Conservation (phyloP, 768 basidiomycete species). For the Aureoboletus auriporus region DNA sequence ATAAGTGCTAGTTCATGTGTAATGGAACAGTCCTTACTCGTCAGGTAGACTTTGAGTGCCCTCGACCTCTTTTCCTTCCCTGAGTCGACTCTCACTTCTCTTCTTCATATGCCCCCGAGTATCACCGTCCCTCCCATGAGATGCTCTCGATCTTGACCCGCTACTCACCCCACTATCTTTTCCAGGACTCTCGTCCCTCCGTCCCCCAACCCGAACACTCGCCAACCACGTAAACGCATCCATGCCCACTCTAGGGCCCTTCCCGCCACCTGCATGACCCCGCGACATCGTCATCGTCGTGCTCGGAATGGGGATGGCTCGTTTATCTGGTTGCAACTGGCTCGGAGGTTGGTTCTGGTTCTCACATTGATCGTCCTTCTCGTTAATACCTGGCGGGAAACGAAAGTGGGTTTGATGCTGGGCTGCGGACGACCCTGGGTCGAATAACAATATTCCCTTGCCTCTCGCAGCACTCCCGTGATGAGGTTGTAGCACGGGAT, state of each 20-base stretch:
- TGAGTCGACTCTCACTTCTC: conserved; percentile 45
- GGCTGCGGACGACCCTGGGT: conserved; percentile 32
- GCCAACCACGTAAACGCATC: conserved; percentile 71
- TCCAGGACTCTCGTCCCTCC: conserved; percentile 54
- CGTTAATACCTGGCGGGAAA: conserved; percentile 16
- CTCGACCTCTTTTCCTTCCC: conserved; percentile 32
- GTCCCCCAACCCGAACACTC: conserved; percentile 62
- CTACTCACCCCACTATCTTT: conserved; percentile 46
- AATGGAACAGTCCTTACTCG: conserved; percentile 46
- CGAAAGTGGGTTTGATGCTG: conserved; percentile 33
- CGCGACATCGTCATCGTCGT: conserved; percentile 43
- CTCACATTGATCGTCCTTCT: conserved; percentile 14
- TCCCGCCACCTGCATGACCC: conserved; percentile 44
- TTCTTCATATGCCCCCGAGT: conserved; percentile 28
- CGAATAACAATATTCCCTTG: conserved; percentile 24
- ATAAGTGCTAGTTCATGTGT: not conserved
- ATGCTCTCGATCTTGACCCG: conserved; percentile 39
- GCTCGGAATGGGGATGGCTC: conserved; percentile 21
- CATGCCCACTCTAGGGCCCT: conserved; percentile 58
- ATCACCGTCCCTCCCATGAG: conserved; percentile 19
- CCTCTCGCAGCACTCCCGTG: conserved; percentile 31
- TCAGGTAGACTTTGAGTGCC: conserved; percentile 59
- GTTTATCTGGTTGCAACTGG: conserved; percentile 12
- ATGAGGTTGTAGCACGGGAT: conserved; percentile 32
- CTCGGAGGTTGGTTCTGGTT: conserved; percentile 1